Evolutionary conservation across 2,329 filamentous ascomycete species (phyloP), one percentile per base, ranked within the genome.

Genomic region (Blumeriella jaapii): DNA sequence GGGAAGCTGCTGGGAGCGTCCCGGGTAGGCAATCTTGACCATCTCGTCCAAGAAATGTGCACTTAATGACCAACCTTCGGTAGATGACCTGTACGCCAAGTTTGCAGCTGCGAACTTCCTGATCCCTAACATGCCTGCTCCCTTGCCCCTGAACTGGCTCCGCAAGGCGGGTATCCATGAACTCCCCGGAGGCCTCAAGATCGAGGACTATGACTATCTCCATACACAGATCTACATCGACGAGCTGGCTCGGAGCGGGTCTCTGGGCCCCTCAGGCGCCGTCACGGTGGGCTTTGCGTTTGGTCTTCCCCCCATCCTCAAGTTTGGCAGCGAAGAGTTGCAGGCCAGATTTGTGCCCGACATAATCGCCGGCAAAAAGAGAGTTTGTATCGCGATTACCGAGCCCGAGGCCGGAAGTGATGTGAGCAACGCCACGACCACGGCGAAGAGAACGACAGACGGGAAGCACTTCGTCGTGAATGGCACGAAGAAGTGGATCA

Each of bases 401-500:
- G 82, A 87, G 53, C 82, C 82, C 0, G 74, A 73, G 34, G 79
- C 79, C 0, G 81, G 82, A 0, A 76, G 69, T 34, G 81, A 86
- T 52, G 82, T 86, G 1, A 77, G 78, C 5, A 79, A 78, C 49
- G 80, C 85, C 45, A 66, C 67, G 3, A 84, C 80, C 0, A 80
- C 73, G 0, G 81, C 80, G 2, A 61, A 57, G 3, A 77, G 74
- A 55, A 69, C 64, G 5, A 51, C 62, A 0, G 74, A 79, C 50
- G 78, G 79, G 8, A 75, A 74, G 53, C 61, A 72, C 49, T 86
- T 79, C 52, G 66, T 85, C 29, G 60, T 85, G 30, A 84, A 82
- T 39, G 80, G 80, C n/a, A 66, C 69, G 0, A 85, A 85, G 68
- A 84, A 86, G 60, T 86, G 81, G 67, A 82, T 82, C 51, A 82